These are phyloP conservation scores for Liriodendron chinense DNA, from an alignment of 164 flowering plant genomes.

Conservation along the genomic window DNA sequence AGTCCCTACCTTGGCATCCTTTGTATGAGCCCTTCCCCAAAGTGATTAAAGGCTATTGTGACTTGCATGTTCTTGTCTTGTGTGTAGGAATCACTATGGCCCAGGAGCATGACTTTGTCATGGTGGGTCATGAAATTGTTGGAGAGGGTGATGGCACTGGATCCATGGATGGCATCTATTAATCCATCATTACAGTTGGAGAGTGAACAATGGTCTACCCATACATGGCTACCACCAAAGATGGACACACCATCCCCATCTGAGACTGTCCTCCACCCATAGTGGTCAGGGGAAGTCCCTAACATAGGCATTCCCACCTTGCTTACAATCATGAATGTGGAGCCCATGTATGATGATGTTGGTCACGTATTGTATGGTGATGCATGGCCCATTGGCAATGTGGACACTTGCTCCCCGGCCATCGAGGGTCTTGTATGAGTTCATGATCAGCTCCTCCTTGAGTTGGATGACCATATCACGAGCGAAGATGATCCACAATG, in stretches of 20 bases:
- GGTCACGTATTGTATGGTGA: conserved; percentile 61
- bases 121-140: conserved; percentile 78
- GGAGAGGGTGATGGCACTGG: conserved; percentile 73
- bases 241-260: conserved; percentile 87
- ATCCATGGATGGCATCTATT: conserved; percentile 69
- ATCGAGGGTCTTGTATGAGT: conserved; percentile 79
- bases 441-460: conserved; percentile 66
- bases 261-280: conserved; percentile 55
- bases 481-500: conserved; percentile 68
- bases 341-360: conserved; percentile 77
- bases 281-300: conserved; percentile 57
- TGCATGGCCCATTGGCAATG: conserved; percentile 84
- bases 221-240: conserved; percentile 57
- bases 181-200: conserved; percentile 69
- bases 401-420: conserved; percentile 77
- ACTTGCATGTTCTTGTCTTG: conserved; percentile 76
- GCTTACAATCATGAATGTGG: conserved; percentile 72
- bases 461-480: conserved; percentile 72
- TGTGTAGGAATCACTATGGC: conserved; percentile 52
- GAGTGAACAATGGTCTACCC: conserved; percentile 73
- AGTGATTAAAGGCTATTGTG: conserved; percentile 77
- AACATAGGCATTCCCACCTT: conserved; percentile 54
- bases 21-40: conserved; percentile 75
- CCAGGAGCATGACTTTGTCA: conserved; percentile 77
- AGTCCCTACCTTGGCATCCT: conserved; percentile 71